A percentile compares a stretch with the other conserved stretches of the same genome.
Conservation (phyloP, 2,329 filamentous ascomycete species). For the Botrytis paeoniae region DNA sequence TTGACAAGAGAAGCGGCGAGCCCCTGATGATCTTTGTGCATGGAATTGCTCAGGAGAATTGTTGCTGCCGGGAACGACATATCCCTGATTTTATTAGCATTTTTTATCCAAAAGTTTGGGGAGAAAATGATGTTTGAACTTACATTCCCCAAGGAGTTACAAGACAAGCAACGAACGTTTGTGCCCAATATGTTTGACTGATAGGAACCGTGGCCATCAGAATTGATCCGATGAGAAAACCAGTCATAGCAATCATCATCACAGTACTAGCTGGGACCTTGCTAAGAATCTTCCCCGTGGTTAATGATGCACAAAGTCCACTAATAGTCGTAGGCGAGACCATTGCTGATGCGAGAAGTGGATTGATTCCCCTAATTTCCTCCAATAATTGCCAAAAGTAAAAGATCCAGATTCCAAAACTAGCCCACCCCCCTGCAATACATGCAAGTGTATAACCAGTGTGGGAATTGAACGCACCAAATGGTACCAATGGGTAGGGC, state of each 20-base stretch:
- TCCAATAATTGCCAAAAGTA: conserved; percentile 32
- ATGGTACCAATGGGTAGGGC: conserved; percentile 54
- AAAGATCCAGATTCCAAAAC: conserved; percentile 35
- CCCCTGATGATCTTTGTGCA: conserved; percentile 48
- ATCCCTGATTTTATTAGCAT: conserved; percentile 40
- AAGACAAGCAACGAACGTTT: conserved; percentile 57
- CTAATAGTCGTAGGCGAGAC: conserved; percentile 34
- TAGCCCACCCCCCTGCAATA: conserved; percentile 32
- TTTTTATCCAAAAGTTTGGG: background rate
- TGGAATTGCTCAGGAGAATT: conserved; percentile 52
- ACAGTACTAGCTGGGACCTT: conserved; percentile 36
- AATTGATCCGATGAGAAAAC: conserved; percentile 43
- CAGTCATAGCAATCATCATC: conserved; percentile 39
- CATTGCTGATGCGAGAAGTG: conserved; percentile 37
- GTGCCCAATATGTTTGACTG: conserved; percentile 56
- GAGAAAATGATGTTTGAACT: background rate
- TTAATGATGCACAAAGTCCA: conserved; percentile 38
- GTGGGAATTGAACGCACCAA: conserved; percentile 48
- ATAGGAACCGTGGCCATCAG: conserved; percentile 30
- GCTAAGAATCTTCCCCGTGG: conserved; percentile 39
- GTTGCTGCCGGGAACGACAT: conserved; percentile 56
- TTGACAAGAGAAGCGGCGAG: conserved; percentile 50
- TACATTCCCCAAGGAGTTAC: conserved; percentile 50
- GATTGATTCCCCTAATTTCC: conserved; percentile 33
- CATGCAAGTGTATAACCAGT: conserved; percentile 46